Base-by-base conservation (phyloP, 257 asterid species). In the Ilex aquifolium region DNA sequence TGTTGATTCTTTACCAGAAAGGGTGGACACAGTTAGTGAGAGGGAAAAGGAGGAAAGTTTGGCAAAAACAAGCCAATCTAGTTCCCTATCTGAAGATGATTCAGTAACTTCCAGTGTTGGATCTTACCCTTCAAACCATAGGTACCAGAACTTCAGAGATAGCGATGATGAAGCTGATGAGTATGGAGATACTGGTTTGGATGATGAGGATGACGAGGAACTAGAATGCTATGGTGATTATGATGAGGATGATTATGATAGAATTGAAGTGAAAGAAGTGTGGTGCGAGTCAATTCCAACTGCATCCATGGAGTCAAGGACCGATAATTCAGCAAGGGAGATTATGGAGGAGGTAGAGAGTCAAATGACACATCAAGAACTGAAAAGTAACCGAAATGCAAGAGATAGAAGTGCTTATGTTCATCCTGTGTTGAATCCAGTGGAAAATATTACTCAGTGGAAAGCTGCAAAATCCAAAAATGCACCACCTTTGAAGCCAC, bases 361-460 rank as follows among this genome's bases (percentile, higher is more conserved):
- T 67, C 80, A 72, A 63, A 63, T 39, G 60, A 65, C 12, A 14
- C 52, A 65, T 42, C 27, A 21, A 21, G 71, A 44, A 21, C 55
- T 67, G 50, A 80, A 64, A 40, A 63, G 72, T 14, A 83, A 69
- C 65, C 56, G 60, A 50, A 65, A 72, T 74, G 79, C 76, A 30
- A 85, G 95, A 77, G 91, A 80, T 50, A 80, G 93, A 68, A 87
- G 91, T 66, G 87, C 68, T 66, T 78, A 83, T 68, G 72, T 87
- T 56, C 86, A 80, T 63, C 83, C 96, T 13, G 95, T 90, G 76
- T 78, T 93, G 66, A 90, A 82, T 66, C 97, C 99, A 7, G 90
- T 93, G 0, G 97, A 87, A 77, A 93, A 93, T 64, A 79, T 83
- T 52, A 65, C 91, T 61, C 99, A 85, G 73, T 93, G 99, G 99